Conservation (phyloP, 495 filamentous ascomycete genomes). For the Penicillium lagena region DNA sequence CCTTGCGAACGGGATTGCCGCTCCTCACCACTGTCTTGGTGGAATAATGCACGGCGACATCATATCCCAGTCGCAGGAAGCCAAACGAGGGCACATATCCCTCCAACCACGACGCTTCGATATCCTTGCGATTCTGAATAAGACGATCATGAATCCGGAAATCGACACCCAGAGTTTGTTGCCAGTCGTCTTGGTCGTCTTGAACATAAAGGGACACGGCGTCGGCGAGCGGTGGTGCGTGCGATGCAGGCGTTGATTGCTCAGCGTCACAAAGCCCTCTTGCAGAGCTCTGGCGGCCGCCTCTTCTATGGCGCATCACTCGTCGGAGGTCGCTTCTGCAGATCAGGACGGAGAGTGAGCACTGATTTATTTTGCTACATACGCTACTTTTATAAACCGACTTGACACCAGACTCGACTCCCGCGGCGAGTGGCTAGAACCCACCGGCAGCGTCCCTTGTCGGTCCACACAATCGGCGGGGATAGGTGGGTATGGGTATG, state of each 20-base stretch:
- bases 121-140: constrained; percentile 9
- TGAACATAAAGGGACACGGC: constrained; percentile 9
- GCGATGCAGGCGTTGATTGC: constrained; percentile 5
- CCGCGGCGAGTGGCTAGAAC: constrained; percentile 2
- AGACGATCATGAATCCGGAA: constrained; percentile 11
- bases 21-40: constrained; percentile 1
- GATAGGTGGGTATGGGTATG: constrained; percentile 11
- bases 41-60: constrained; percentile 8
- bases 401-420: constrained; percentile 5
- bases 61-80: constrained; percentile 9
- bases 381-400: not conserved
- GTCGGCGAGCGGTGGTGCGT: constrained; percentile 9
- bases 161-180: constrained; percentile 11
- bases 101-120: constrained; percentile 13
- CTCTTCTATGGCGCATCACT: constrained; percentile 7
- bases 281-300: constrained; percentile 4
- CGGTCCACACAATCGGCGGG: constrained; percentile 8
- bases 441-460: not conserved
- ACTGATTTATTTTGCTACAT: not conserved
- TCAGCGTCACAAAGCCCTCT: not conserved
- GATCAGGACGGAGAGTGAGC: not conserved
- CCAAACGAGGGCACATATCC: constrained; percentile 12
- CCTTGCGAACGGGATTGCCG: constrained; percentile 9
- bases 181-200: constrained; percentile 4
- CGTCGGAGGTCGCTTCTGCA: constrained; percentile 6